Percentiles rank a stretch among this genome's conserved stretches.
These are phyloP conservation scores for Ceratobasidium sp. DNA, from an alignment of 1,284 basidiomycete species.

Conservation along the genomic window DNA sequence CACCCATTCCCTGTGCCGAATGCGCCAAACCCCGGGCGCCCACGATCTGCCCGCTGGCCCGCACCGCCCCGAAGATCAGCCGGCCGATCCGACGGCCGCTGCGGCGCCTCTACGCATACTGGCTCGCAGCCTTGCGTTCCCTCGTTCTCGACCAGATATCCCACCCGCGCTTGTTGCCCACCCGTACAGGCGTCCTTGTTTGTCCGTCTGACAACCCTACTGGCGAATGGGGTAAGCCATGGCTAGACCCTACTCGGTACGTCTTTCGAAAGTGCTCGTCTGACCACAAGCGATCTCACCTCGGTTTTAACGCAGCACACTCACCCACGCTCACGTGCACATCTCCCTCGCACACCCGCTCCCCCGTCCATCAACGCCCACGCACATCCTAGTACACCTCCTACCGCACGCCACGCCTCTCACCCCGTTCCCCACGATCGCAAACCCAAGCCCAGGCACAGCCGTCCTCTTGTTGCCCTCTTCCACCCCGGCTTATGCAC, in stretches of 20 bases:
- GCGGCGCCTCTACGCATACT: slow-evolving; percentile 29
- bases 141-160: slow-evolving; percentile 35
- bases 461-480: slow-evolving; percentile 13
- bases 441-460: slow-evolving; percentile 21
- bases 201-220: slow-evolving; percentile 29
- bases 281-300: slow-evolving; percentile 20
- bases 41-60: slow-evolving; percentile 23
- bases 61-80: slow-evolving; percentile 6
- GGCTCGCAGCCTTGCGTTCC: slow-evolving; percentile 33
- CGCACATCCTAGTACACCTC: slow-evolving; percentile 40
- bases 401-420: slow-evolving; percentile 27
- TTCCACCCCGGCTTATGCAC: slow-evolving; percentile 33
- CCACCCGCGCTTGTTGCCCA: slow-evolving; percentile 26
- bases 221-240: slow-evolving; percentile 42
- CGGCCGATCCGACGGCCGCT: slow-evolving; percentile 34
- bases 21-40: slow-evolving; percentile 40
- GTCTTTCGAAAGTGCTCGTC: not conserved
- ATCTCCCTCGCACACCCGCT: slow-evolving; percentile 39
- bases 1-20: slow-evolving; percentile 22
- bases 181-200: slow-evolving; percentile 20
- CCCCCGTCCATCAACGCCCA: slow-evolving; percentile 32
- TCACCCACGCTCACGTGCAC: slow-evolving; percentile 41
- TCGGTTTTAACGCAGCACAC: not conserved
- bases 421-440: slow-evolving; percentile 11
- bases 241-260: slow-evolving; percentile 37